These are phyloP conservation scores for Wakefieldia striispora DNA, from an alignment of 768 basidiomycete species.

Conservation along the genomic window DNA sequence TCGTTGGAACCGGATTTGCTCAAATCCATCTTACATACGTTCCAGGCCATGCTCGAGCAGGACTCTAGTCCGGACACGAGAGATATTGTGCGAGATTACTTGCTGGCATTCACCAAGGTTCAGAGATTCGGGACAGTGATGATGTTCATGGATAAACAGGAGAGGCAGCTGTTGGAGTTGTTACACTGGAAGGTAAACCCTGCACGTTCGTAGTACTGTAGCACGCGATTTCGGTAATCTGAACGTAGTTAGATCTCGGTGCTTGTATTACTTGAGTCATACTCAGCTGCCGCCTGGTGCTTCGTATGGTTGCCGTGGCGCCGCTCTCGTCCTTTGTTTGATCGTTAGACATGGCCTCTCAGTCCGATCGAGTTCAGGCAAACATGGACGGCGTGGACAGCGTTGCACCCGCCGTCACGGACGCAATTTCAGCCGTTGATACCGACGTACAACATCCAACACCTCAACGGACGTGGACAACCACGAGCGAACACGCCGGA, in stretches of 20 bases:
- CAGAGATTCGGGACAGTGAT: constrained; percentile 63
- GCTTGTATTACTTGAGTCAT: no score
- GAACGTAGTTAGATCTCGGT: no score
- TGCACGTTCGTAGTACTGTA: constrained; percentile 4
- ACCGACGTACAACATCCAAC: neutral
- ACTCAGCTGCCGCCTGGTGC: no score
- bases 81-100: constrained; percentile 42
- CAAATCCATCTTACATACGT: constrained; percentile 52
- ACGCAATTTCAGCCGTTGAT: neutral
- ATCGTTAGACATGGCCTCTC: constrained; percentile 4
- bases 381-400: neutral
- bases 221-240: no score
- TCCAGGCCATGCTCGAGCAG: constrained; percentile 35
- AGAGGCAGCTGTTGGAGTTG: constrained; percentile 48
- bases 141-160: constrained; percentile 57
- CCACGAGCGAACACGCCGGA: neutral
- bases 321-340: neutral
- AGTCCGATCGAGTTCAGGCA: neutral
- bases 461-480: neutral
- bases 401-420: neutral
- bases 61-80: constrained; percentile 9
- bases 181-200: constrained; percentile 39
- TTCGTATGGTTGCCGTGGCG: no score
- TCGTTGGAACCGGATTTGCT: constrained; percentile 69
- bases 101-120: constrained; percentile 52